Base-by-base conservation (phyloP, 2,329 filamentous ascomycete species). In the Claviceps arundinis region DNA sequence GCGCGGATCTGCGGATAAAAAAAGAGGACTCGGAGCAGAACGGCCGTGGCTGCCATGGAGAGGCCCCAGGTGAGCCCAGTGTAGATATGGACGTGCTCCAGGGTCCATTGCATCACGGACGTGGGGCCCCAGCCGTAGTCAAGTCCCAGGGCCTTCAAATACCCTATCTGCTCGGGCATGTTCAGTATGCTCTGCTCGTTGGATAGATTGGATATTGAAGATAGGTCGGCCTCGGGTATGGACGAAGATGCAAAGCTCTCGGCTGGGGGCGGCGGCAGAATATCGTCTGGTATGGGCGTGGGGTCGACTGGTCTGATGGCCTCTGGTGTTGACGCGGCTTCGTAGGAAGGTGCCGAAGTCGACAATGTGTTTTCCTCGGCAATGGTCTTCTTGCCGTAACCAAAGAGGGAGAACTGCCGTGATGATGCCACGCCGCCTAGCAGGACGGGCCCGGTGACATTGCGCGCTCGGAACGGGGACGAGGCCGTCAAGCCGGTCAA, bases 111-210 rank as follows among this genome's bases (percentile, higher is more conserved):
- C 66, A 93, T 81, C 16, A 80, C 58, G 4, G 82, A 71, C 0
- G 89, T 87, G 5, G 87, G 80, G 16, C 91, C 91, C 72, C 74
- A 90, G 63, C 91, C 89, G 62, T 85, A 97, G 61, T 97, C 87
- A 22, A 98, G 72, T 3, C 93, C 93, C 11, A 97, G 73, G 6
- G 81, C 76, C 59, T 87, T 80, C 54, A 98, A 73, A 62, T 90
- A 96, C 56, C 93, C 93, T 54, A 95, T 79, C 49, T 81, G 74
- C 62, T 91, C 85, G 38, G 85, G 81, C 56, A 89, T 78, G 56
- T 77, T 70, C 55, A 81, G 73, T 51, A 80, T 68, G 51, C 74
- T 69, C 53, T 66, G 62, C 48, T 66, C 64, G 48, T 69, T 64
- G 55, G 68, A 66, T 45, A 68, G 58, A 52, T 65, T 61, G 57